Percentiles rank a stretch among this genome's conserved stretches.
phyloP scores from a whole-genome alignment of 148 eudicot species.

The Silene latifolia region DNA sequence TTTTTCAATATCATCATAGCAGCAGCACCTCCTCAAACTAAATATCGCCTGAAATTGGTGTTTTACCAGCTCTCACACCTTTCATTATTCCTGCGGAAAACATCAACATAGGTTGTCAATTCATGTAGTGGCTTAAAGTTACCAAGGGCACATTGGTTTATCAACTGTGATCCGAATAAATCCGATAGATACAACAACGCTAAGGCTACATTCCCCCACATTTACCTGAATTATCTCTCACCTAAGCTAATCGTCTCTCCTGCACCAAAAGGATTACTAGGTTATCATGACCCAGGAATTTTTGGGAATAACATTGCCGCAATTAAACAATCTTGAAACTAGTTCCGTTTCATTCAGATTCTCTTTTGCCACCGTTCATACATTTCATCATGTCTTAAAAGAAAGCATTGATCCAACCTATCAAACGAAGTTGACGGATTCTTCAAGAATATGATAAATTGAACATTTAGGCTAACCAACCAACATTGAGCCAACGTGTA shows the following conservation, averaged over 20 bases:
- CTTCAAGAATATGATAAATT: not conserved
- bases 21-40: slow-evolving; percentile 1
- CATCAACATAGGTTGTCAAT: not conserved
- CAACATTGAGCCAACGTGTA: not conserved
- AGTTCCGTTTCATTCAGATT: not conserved
- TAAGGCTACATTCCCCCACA: too few relatives aligned
- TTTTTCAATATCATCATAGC: slow-evolving; percentile 23
- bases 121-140: not conserved
- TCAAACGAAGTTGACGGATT: not conserved
- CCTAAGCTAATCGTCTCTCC: not conserved
- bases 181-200: not conserved
- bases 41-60: slow-evolving; percentile 6
- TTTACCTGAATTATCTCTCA: not conserved
- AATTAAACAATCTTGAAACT: not conserved
- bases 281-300: not conserved
- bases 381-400: not conserved
- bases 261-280: not conserved
- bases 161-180: not conserved
- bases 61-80: not conserved
- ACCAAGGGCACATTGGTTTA: not conserved
- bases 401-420: not conserved
- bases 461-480: not conserved
- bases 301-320: not conserved
- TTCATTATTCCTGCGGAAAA: slow-evolving; percentile 18
- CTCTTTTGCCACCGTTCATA: not conserved